Conservation (phyloP, 2,329 filamentous ascomycete species). For the Neurospora sp. region DNA sequence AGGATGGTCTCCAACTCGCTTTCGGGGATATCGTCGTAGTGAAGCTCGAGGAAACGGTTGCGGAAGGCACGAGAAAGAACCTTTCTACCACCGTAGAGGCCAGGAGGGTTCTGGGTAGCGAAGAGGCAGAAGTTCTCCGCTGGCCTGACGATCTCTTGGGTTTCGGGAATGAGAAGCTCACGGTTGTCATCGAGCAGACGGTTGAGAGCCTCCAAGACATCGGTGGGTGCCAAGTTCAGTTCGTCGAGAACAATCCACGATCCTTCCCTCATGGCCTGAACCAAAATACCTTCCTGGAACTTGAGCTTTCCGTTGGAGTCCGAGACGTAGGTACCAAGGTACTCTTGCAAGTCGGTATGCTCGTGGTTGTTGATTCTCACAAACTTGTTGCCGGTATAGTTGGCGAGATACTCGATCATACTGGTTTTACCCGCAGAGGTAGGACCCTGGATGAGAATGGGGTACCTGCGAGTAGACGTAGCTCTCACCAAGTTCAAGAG, state of each 20-base stretch:
- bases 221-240: slow-evolving; percentile 89
- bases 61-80: slow-evolving; percentile 87
- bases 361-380: slow-evolving; percentile 99
- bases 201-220: slow-evolving; percentile 93
- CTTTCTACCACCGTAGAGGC: slow-evolving; percentile 90
- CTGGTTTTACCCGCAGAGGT: slow-evolving; percentile 98
- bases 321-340: slow-evolving; percentile 88
- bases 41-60: slow-evolving; percentile 91
- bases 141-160: slow-evolving; percentile 84
- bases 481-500: slow-evolving; percentile 89
- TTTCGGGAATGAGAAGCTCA: slow-evolving; percentile 91
- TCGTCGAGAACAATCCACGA: slow-evolving; percentile 99
- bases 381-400: slow-evolving; percentile 91
- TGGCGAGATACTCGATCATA: slow-evolving; percentile 99
- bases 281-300: slow-evolving; percentile 89
- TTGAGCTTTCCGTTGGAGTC: slow-evolving; percentile 71
- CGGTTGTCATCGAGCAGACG: slow-evolving; percentile 91
- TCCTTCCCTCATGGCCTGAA: slow-evolving; percentile 83
- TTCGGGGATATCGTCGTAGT: slow-evolving; percentile 97
- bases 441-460: slow-evolving; percentile 89
- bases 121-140: slow-evolving; percentile 97
- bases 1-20: slow-evolving; percentile 87
- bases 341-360: slow-evolving; percentile 96
- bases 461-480: slow-evolving; percentile 83
- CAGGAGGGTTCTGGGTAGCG: slow-evolving; percentile 93